phyloP scores from a whole-genome alignment of 2,329 filamentous ascomycete genomes.

The Exophiala sp. region DNA sequence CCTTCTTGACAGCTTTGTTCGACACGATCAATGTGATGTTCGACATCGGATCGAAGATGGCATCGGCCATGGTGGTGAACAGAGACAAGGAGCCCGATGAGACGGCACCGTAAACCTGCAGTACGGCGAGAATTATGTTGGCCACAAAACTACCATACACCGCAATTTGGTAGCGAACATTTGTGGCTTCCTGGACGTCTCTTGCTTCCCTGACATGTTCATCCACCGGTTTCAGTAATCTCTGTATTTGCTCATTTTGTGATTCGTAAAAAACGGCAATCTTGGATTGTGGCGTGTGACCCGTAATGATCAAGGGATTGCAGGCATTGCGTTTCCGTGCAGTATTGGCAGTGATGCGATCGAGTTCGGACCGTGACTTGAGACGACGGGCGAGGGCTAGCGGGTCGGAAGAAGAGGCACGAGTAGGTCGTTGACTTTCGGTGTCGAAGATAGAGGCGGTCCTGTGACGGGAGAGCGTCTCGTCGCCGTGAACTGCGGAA shows the following conservation, averaged over 20 bases:
- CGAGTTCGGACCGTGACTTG: conserved; percentile 74
- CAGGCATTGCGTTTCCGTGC: conserved; percentile 66
- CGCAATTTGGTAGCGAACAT: conserved; percentile 61
- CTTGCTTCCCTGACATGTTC: conserved; percentile 80
- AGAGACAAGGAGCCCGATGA: conserved; percentile 87
- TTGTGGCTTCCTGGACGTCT: conserved; percentile 75
- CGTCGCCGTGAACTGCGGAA: conserved; percentile 22
- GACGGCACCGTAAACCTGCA: conserved; percentile 87
- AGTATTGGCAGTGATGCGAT: conserved; percentile 74
- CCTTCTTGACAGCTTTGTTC: conserved; percentile 80
- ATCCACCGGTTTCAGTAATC: conserved; percentile 86
- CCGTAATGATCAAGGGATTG: conserved; percentile 37
- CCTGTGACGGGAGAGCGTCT: conserved; percentile 22
- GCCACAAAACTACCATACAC: conserved; percentile 68
- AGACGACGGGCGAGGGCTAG: conserved; percentile 73
- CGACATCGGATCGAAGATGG: conserved; percentile 86
- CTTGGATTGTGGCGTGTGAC: conserved; percentile 45
- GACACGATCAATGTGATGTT: conserved; percentile 84
- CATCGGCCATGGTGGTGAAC: conserved; percentile 96
- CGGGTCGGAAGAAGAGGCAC: conserved; percentile 69
- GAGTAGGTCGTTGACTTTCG: conserved; percentile 52
- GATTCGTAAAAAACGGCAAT: conserved; percentile 79
- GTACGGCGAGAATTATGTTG: conserved; percentile 71
- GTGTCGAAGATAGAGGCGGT: conserved; percentile 37
- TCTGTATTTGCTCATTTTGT: conserved; percentile 92